Evolutionary conservation across 129 eudicot genomes (phyloP).

Genomic region (Chrysanthemum seticuspe): DNA sequence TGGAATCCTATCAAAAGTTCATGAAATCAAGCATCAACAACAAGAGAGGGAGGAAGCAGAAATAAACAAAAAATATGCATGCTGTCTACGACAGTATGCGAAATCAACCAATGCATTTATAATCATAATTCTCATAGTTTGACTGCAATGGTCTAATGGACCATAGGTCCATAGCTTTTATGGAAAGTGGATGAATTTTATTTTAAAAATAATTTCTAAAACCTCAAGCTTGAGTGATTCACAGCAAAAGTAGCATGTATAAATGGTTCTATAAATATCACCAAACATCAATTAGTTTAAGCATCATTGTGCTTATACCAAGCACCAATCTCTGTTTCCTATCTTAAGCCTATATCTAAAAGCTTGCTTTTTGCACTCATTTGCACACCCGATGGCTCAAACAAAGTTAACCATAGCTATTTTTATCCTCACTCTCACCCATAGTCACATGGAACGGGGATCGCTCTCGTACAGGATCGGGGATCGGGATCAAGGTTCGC

Average conservation of each 20-base stretch:
- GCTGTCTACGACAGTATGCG: too few relatives aligned
- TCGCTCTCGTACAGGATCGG: too few relatives aligned
- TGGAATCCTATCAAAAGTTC: too few relatives aligned
- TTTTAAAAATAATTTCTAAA: background rate
- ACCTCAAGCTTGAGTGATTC: conserved; percentile 24
- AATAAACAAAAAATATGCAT: too few relatives aligned
- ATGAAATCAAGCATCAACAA: too few relatives aligned
- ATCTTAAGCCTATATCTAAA: conserved; percentile 5
- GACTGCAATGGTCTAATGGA: conserved; percentile 8
- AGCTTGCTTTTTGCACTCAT: background rate
- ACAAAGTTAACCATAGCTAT: conserved; percentile 33
- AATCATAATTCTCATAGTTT: conserved; percentile 8
- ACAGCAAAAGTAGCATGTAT: conserved; percentile 22
- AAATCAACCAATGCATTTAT: conserved; percentile 4
- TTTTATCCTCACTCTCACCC: conserved; percentile 34
- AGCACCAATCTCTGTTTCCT: too few relatives aligned
- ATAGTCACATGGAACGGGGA: too few relatives aligned
- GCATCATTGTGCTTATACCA: conserved; percentile 13
- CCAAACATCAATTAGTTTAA: conserved; percentile 6
- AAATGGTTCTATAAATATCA: conserved; percentile 21
- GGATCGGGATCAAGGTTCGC: too few relatives aligned
- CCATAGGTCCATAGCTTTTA: conserved; percentile 5
- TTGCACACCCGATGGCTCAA: conserved; percentile 38
- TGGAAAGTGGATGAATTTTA: background rate
- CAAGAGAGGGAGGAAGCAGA: too few relatives aligned